Evolutionary conservation across 2,329 filamentous ascomycete genomes (phyloP).

Genomic region (Ophiostoma perfectum): DNA sequence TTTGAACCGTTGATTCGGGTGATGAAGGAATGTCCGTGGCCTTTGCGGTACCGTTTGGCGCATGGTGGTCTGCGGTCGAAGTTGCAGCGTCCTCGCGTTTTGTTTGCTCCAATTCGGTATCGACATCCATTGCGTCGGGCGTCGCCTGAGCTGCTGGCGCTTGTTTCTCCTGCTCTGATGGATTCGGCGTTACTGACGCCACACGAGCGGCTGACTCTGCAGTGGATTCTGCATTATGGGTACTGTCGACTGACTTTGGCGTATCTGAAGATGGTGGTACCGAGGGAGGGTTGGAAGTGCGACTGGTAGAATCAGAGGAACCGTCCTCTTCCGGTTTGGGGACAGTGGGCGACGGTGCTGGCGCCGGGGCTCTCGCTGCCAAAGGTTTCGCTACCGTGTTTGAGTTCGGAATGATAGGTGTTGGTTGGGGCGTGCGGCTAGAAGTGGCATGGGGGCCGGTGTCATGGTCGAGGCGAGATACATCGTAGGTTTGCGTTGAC

Average conservation of each 20-base stretch:
- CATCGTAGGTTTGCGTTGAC: constrained; percentile 11
- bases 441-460: background rate
- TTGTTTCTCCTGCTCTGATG: background rate
- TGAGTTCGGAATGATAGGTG: background rate
- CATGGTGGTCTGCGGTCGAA: background rate
- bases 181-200: background rate
- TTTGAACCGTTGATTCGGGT: constrained; percentile 64
- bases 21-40: constrained; percentile 46
- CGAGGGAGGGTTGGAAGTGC: background rate
- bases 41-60: constrained; percentile 16
- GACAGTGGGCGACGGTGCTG: background rate
- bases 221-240: background rate
- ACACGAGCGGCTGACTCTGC: background rate
- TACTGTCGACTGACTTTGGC: background rate
- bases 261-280: background rate
- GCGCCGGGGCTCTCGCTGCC: background rate
- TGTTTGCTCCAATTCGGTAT: background rate
- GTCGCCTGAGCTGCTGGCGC: background rate
- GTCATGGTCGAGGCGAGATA: constrained; percentile 1
- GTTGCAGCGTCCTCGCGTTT: background rate
- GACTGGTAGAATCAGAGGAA: background rate
- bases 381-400: background rate
- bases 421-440: background rate
- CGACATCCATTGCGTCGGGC: constrained; percentile 16
- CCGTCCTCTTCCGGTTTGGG: background rate